Percentiles rank a stretch among this genome's conserved stretches.
phyloP scores from a whole-genome alignment of 2,329 filamentous ascomycete genomes.

The Ophiocordyceps camponoti-leonardi region DNA sequence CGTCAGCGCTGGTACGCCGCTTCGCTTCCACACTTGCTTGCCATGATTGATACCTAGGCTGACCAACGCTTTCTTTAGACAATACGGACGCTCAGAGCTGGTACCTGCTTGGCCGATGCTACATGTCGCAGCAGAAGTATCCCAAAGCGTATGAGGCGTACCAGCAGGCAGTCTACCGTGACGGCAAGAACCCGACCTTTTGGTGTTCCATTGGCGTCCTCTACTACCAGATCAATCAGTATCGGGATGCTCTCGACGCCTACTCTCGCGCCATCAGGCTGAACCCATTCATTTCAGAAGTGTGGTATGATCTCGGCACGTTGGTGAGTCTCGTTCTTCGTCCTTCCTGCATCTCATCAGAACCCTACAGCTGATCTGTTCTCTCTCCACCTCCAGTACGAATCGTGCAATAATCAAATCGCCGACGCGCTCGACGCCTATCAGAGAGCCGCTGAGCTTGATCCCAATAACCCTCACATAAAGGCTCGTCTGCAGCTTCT shows the following conservation, averaged over 20 bases:
- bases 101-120: constrained; percentile 94
- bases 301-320: constrained; percentile 97
- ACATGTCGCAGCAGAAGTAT: constrained; percentile 99
- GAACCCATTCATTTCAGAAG: constrained; percentile 96
- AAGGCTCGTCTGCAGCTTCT: constrained; percentile 85
- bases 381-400: constrained; percentile 43
- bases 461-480: constrained; percentile 86
- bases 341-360: neutral
- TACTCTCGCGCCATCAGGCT: constrained; percentile 92
- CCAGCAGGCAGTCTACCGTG: constrained; percentile 94
- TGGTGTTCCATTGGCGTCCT: constrained; percentile 99
- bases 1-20: constrained; percentile 57
- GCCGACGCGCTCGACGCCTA: constrained; percentile 93
- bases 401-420: constrained; percentile 98
- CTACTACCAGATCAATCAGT: constrained; percentile 99
- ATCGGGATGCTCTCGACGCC: constrained; percentile 90
- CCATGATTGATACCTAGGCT: too few relatives aligned
- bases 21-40: neutral
- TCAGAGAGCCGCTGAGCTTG: constrained; percentile 81
- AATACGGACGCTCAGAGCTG: constrained; percentile 94
- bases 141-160: constrained; percentile 97
- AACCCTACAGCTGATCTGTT: constrained; percentile 10
- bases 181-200: constrained; percentile 94
- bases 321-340: constrained; percentile 44
- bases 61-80: constrained; percentile 37